phyloP scores from a whole-genome alignment of 2,329 filamentous ascomycete genomes.

The Escovopsis sp. region DNA sequence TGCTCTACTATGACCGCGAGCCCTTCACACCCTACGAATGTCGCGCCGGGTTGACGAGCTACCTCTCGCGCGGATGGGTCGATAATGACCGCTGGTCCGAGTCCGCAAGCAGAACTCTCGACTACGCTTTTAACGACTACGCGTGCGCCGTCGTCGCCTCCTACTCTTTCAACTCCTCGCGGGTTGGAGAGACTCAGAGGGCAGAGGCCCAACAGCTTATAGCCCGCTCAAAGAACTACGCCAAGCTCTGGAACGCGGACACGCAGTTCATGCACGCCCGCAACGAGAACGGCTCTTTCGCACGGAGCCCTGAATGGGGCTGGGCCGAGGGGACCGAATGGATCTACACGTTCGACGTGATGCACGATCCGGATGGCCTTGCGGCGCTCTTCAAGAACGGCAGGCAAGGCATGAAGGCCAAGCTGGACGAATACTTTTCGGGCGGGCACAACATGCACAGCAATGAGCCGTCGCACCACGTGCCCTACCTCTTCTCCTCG shows the following conservation, averaged over 20 bases:
- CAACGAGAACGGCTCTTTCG: slow-evolving; percentile 31
- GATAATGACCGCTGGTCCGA: slow-evolving; percentile 33
- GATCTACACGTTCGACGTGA: slow-evolving; percentile 35
- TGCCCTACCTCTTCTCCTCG: slow-evolving; percentile 30
- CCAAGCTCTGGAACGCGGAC: slow-evolving; percentile 25
- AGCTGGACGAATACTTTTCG: slow-evolving; percentile 29
- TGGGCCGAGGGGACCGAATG: slow-evolving; percentile 35
- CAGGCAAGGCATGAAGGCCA: slow-evolving; percentile 21
- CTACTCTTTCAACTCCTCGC: slow-evolving; percentile 19
- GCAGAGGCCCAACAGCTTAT: slow-evolving; percentile 15
- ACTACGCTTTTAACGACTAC: slow-evolving; percentile 32
- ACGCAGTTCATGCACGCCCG: slow-evolving; percentile 32
- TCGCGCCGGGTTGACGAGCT: slow-evolving; percentile 29
- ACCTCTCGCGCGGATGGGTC: slow-evolving; percentile 29
- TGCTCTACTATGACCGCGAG: slow-evolving; percentile 32
- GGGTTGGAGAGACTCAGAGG: not conserved
- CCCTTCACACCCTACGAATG: slow-evolving; percentile 29
- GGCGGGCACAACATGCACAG: slow-evolving; percentile 31
- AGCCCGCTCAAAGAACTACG: slow-evolving; percentile 25
- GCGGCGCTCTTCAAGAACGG: slow-evolving; percentile 24
- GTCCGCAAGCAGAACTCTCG: slow-evolving; percentile 29
- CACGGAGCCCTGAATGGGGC: slow-evolving; percentile 23
- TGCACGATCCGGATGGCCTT: slow-evolving; percentile 29
- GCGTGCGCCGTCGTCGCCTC: slow-evolving; percentile 26
- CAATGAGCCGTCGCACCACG: slow-evolving; percentile 33